Percentiles rank a stretch among this genome's conserved stretches.
Evolutionary conservation across 768 basidiomycete species (phyloP).

Genomic region (Hericium rajendrae): DNA sequence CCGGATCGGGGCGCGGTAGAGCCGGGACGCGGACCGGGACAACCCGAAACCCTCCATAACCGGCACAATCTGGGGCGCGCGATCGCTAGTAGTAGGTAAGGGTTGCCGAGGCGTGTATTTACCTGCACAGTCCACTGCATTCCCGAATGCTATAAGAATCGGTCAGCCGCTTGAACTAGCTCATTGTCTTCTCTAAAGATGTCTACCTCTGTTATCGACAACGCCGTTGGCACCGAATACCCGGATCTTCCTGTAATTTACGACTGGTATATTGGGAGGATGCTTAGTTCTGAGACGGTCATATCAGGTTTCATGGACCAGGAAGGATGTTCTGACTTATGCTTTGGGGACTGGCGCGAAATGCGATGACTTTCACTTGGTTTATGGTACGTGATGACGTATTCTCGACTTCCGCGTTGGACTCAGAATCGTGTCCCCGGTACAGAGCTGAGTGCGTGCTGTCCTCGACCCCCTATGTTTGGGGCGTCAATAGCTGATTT

Average conservation of each 20-base stretch:
- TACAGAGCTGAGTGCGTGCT: slow-evolving; percentile 21
- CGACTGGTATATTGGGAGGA: neutral
- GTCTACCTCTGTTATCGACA: slow-evolving; percentile 28
- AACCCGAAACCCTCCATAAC: too few species aligned
- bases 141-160: too few species aligned
- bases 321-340: slow-evolving; percentile 72
- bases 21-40: too few species aligned
- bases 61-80: too few species aligned
- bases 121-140: too few species aligned
- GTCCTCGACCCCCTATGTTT: neutral
- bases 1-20: too few species aligned
- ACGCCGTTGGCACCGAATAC: slow-evolving; percentile 53
- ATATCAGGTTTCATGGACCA: slow-evolving; percentile 73
- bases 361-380: slow-evolving; percentile 53
- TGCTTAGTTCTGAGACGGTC: neutral
- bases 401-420: neutral
- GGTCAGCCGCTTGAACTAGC: too few species aligned
- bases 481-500: neutral
- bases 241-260: slow-evolving; percentile 44
- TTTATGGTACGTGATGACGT: slow-evolving; percentile 48
- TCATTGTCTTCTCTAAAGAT: neutral
- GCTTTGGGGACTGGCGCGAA: slow-evolving; percentile 79
- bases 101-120: too few species aligned
- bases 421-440: neutral
- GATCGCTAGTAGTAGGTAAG: too few species aligned